A percentile compares a stretch with the other conserved stretches of the same genome.
These are phyloP conservation scores for Backusella westeae DNA, from an alignment of 192 early-diverging fungal genomes.

Conservation along the genomic window DNA sequence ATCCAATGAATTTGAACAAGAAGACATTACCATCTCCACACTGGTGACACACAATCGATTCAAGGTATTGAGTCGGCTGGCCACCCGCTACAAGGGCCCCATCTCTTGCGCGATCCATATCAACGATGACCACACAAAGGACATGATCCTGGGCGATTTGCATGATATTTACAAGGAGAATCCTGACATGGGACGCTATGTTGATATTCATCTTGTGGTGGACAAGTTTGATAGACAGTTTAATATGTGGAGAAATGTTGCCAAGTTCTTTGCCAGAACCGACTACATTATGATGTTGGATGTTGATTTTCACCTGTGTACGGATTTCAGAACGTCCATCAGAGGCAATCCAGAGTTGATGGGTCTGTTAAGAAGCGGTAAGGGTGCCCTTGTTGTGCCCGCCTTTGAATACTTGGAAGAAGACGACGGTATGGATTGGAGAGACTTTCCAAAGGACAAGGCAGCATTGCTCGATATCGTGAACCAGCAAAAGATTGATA, in stretches of 20 bases:
- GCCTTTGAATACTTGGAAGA: conserved; percentile 57
- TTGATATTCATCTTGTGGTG: conserved; percentile 60
- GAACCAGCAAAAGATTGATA: conserved; percentile 44
- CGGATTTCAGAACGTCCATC: conserved; percentile 45
- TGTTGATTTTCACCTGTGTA: conserved; percentile 61
- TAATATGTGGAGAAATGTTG: conserved; percentile 66
- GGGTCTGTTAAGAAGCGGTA: conserved; percentile 42
- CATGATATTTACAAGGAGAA: conserved; percentile 50
- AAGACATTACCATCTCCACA: conserved; percentile 60
- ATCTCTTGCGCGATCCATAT: conserved; percentile 61
- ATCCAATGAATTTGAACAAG: conserved; percentile 40
- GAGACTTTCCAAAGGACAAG: conserved; percentile 51
- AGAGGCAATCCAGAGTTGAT: conserved; percentile 33
- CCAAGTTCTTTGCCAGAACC: conserved; percentile 58
- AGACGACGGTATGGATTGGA: conserved; percentile 51
- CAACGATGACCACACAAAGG: conserved; percentile 48
- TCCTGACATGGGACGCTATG: conserved; percentile 45
- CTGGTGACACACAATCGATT: conserved; percentile 58
- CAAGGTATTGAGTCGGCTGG: conserved; percentile 47
- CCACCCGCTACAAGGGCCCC: conserved; percentile 51
- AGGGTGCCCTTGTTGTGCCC: conserved; percentile 55
- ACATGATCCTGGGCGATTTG: conserved; percentile 45
- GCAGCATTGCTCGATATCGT: conserved; percentile 41
- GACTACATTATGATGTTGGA: conserved; percentile 62
- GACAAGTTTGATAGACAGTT: conserved; percentile 62